phyloP scores from a whole-genome alignment of 352 stramenopile species.

The Pythium phragmiticola region DNA sequence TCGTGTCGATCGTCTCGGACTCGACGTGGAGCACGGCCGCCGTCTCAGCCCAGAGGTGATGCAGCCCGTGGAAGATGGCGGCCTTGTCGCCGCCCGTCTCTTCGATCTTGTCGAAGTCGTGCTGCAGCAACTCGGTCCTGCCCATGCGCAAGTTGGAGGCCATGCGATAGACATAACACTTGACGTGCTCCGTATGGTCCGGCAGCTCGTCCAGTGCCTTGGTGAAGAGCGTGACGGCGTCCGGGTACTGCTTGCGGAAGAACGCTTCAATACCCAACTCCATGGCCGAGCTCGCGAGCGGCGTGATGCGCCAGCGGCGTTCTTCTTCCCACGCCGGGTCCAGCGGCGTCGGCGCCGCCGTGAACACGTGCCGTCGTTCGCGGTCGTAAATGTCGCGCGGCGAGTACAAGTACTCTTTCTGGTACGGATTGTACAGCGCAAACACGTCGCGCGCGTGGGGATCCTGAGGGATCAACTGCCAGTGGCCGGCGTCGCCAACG shows the following conservation, averaged over 20 bases:
- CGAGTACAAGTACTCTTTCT: conserved; percentile 70
- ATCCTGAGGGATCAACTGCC: conserved; percentile 57
- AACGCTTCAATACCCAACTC: conserved; percentile 72
- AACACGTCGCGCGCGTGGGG: conserved; percentile 48
- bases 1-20: conserved; percentile 13
- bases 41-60: conserved; percentile 68
- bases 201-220: conserved; percentile 41
- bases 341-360: conserved; percentile 26
- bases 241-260: conserved; percentile 56
- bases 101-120: conserved; percentile 56
- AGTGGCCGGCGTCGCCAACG: conserved; percentile 52
- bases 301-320: conserved; percentile 49
- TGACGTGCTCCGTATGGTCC: conserved; percentile 69
- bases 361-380: conserved; percentile 55
- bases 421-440: conserved; percentile 74
- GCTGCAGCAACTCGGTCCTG: conserved; percentile 46
- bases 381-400: conserved; percentile 48
- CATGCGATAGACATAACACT: conserved; percentile 77
- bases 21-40: conserved; percentile 43
- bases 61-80: conserved; percentile 70
- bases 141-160: conserved; percentile 62
- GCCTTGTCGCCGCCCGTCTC: conserved; percentile 63
- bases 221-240: conserved; percentile 52
- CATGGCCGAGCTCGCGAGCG: conserved; percentile 41
- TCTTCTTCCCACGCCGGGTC: conserved; percentile 33